phyloP scores from a whole-genome alignment of 805 yeast species.

The Candida gorgasii region DNA sequence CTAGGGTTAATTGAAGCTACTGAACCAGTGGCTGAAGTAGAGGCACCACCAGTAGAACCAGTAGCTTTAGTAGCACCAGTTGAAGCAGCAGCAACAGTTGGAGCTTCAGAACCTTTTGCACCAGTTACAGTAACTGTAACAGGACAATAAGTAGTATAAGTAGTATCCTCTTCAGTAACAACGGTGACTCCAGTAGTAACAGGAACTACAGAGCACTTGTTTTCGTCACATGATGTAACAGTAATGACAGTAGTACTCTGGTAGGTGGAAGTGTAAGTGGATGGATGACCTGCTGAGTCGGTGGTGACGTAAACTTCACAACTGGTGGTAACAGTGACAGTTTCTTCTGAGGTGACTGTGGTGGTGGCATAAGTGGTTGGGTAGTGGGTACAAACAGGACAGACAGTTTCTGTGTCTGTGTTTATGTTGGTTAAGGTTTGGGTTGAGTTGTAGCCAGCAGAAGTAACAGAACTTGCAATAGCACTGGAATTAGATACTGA shows the following conservation, averaged over 20 bases:
- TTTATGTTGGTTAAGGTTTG: too few relatives aligned
- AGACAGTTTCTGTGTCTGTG: conserved; percentile 9
- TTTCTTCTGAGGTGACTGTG: background rate
- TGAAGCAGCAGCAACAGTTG: conserved; percentile 9
- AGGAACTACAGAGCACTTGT: conserved; percentile 28
- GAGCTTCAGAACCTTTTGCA: background rate
- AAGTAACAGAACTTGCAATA: conserved; percentile 8
- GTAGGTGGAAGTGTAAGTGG: conserved; percentile 12
- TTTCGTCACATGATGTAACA: conserved; percentile 35
- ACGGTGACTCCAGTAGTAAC: conserved; percentile 30
- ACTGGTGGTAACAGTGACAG: conserved; percentile 11
- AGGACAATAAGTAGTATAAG: conserved; percentile 34
- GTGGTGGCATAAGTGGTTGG: conserved; percentile 13
- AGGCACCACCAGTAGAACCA: conserved; percentile 9
- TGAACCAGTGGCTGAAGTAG: conserved; percentile 8
- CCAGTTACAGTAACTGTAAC: conserved; percentile 12
- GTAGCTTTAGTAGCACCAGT: conserved; percentile 10
- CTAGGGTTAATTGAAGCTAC: conserved; percentile 1
- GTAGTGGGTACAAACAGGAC: conserved; percentile 15
- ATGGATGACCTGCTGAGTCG: conserved; percentile 6
- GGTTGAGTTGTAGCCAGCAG: background rate
- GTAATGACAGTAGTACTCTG: conserved; percentile 31
- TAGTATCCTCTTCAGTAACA: conserved; percentile 18
- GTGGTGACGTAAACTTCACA: conserved; percentile 17
- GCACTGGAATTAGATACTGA: too few relatives aligned